These are phyloP conservation scores for Fusarium cyanostomum DNA, from an alignment of 2,329 filamentous ascomycete genomes.

Conservation along the genomic window DNA sequence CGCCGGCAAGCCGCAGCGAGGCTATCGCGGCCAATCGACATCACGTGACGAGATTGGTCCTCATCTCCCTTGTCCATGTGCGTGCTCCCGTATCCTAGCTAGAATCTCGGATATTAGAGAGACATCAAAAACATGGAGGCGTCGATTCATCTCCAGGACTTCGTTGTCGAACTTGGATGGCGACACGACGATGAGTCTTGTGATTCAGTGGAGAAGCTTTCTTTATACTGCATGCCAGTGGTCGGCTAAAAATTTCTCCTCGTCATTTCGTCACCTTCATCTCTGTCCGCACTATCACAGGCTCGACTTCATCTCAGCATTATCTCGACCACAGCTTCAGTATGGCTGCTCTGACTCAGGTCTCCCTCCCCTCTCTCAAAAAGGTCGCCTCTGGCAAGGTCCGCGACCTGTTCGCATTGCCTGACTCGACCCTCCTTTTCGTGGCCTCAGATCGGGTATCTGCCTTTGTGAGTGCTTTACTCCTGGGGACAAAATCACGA, in stretches of 20 bases:
- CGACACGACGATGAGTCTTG: conserved; percentile 6
- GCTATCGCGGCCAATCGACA: too few relatives aligned
- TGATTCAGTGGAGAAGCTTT: conserved; percentile 39
- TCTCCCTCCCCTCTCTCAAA: conserved; percentile 46
- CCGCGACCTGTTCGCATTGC: conserved; percentile 80
- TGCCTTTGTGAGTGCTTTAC: conserved; percentile 74
- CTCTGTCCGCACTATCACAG: conserved; percentile 11
- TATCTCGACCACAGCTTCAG: neutral
- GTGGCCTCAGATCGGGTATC: conserved; percentile 91
- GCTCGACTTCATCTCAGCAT: neutral
- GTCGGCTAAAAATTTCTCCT: conserved; percentile 40
- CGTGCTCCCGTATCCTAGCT: conserved; percentile 3
- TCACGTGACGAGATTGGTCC: too few relatives aligned
- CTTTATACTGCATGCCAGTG: conserved; percentile 18
- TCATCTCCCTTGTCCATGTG: conserved; percentile 21
- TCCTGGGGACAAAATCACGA: too few relatives aligned
- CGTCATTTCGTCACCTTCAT: conserved; percentile 29
- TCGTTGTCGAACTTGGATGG: conserved; percentile 2
- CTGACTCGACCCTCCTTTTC: conserved; percentile 76
- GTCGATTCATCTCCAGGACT: neutral
- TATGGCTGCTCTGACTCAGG: conserved; percentile 33
- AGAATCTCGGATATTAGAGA: conserved; percentile 2
- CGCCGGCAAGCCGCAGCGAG: too few relatives aligned
- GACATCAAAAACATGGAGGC: conserved; percentile 1
- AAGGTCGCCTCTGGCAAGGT: conserved; percentile 70